Base-by-base conservation (phyloP, 2,329 filamentous ascomycete genomes). In the Podosphaera leucotricha region DNA sequence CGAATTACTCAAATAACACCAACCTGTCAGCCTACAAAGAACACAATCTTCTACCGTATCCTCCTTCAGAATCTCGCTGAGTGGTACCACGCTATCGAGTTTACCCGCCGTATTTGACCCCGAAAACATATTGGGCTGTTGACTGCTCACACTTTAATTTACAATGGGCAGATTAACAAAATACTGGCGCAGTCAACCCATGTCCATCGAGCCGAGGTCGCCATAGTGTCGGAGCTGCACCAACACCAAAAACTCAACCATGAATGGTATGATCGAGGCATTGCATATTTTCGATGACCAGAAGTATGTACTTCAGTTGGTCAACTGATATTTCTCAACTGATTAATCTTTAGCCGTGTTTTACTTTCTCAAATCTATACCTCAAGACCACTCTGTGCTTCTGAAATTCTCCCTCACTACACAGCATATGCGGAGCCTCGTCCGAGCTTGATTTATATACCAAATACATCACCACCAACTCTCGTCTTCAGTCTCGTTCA, bases 261-360 rank as follows among this genome's bases (percentile, higher is more conserved):
- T 86, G 80, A 82, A 72, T 65, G 76, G 83, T 65, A 75, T 81
- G 59, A 81, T 98, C 58, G 87, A 95, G 68, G 90, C 87, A 59
- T 70, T 98, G 57, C 87, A 95, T 67, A 85, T 98, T 60, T 94
- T 81, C 62, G 86, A 95, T 72, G 86, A 94, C 67, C 76, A 86
- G 64, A 84, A 86, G 86, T 92, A 66, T 57, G 71, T 44, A 48
- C 46, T 37, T 35, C 40, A 35, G 55, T 43, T 26, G 37, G 45
- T 46, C 41, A n/a, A 13, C 18, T 18, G 43, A 15, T 24, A 16
- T 43, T 36, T 22, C 33, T 6, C 46, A 15, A 53, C 59, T 61
- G 46, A 52, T 38, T 13, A 26, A 39, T 42, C 11, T 18, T 20
- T 52, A 93, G 86, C 63, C 79, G 73, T 55, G 75, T 80, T 52